Base-by-base conservation (phyloP, 495 filamentous ascomycete species). In the Thozetella sp. region DNA sequence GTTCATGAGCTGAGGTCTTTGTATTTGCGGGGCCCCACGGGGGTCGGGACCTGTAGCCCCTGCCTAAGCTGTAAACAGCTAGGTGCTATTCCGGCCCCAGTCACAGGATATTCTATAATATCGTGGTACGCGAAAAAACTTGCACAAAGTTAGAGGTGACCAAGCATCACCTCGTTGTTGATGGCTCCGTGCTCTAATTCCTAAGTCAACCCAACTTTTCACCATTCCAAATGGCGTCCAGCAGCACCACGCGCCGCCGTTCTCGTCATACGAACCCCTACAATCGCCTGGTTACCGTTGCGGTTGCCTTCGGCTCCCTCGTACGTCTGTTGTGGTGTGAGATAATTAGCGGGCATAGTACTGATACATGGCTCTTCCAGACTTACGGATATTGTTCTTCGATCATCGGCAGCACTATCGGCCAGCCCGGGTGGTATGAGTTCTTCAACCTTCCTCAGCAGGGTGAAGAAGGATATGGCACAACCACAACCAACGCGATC, bases 351-450 rank as follows among this genome's bases (percentile, higher is more conserved):
- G 30, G 15, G 30, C 30, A 15, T 37, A 6, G 6, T 6, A 37
- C 30, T 37, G 15, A 37, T 15, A 15, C 15, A 15, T 37, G 30
- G 30, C 30, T 6, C 30, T 37, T 37, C 30, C 30, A 53, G 51
- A 27, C 79, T 22, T 81, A 76, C 56, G 72, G 72, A 27, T 83
- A 83, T 65, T 78, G 80, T 51, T 62, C 80, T 17, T 80, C 81
- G 1, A 77, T 82, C 55, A 82, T 85, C 43, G 65, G 69, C 19
- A 81, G 79, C 46, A 83, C 81, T 0, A 76, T 85, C 56, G 82
- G 82, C 22, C 82, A 37, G 57, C 80, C 80, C 3, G 73, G 73
- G 59, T 83, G 79, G 73, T 83, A 80, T 65, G 63, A 57, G 12
- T 78, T 77, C 65, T 75, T 83, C 59, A 59, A 72, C 22, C 73